A percentile compares a stretch with the other conserved stretches of the same genome.
Evolutionary conservation across 768 basidiomycete genomes (phyloP).

Genomic region (Leccinum disarticulatum): DNA sequence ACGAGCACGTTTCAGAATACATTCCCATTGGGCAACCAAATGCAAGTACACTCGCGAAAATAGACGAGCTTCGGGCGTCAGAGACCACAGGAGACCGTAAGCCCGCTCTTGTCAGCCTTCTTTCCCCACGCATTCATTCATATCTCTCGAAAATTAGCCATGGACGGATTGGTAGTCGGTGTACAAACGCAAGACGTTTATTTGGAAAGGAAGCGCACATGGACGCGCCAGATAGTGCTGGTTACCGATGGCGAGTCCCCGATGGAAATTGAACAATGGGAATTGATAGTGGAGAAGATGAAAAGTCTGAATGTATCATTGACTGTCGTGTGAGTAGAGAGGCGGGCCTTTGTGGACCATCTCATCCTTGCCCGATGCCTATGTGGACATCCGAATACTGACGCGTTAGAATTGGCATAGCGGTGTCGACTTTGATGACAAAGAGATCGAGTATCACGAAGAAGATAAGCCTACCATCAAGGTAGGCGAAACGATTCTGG

Average conservation of each 20-base stretch:
- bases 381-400: slow-evolving; percentile 5
- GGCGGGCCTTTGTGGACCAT: neutral
- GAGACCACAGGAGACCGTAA: slow-evolving; percentile 63
- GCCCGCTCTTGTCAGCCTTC: slow-evolving; percentile 21
- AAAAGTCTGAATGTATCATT: slow-evolving; percentile 55
- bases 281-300: slow-evolving; percentile 65
- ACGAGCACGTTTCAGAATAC: slow-evolving; percentile 71
- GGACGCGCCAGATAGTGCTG: slow-evolving; percentile 82
- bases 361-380: neutral
- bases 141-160: slow-evolving; percentile 43
- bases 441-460: slow-evolving; percentile 59
- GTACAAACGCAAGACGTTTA: slow-evolving; percentile 75
- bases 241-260: slow-evolving; percentile 84
- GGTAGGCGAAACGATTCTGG: slow-evolving; percentile 40
- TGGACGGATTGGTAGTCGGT: slow-evolving; percentile 86
- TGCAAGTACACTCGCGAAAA: slow-evolving; percentile 60
- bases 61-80: slow-evolving; percentile 60
- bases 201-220: slow-evolving; percentile 70
- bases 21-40: slow-evolving; percentile 69
- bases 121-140: neutral
- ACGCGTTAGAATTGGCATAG: slow-evolving; percentile 38
- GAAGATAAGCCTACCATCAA: slow-evolving; percentile 71
- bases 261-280: slow-evolving; percentile 76
- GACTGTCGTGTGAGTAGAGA: slow-evolving; percentile 63
- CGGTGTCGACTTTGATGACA: slow-evolving; percentile 88